A percentile compares a stretch with the other conserved stretches of the same genome.
phyloP scores from a whole-genome alignment of 2,329 filamentous ascomycete genomes.

The Hypomyces rosellus region DNA sequence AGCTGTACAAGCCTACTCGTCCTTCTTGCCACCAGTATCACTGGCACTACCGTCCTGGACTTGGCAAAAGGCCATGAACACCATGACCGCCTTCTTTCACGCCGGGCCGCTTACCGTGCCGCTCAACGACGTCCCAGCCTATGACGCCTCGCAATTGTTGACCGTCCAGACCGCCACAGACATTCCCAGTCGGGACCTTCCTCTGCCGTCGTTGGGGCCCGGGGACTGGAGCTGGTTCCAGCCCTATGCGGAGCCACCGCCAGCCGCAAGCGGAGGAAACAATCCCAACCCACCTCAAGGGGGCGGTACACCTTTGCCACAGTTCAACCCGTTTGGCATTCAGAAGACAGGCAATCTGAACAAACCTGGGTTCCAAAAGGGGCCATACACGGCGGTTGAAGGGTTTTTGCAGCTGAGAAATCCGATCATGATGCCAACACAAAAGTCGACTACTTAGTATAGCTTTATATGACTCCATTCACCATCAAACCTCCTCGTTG shows the following conservation, averaged over 20 bases:
- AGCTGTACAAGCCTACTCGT: slow-evolving; percentile 28
- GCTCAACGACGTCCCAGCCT: slow-evolving; percentile 6
- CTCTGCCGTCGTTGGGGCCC: background rate
- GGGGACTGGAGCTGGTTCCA: slow-evolving; percentile 10
- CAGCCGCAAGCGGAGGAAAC: background rate
- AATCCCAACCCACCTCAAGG: background rate
- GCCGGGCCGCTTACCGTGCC: slow-evolving; percentile 25
- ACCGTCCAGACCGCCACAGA: slow-evolving; percentile 2
- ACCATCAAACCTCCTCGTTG: too few species aligned
- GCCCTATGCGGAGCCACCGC: background rate
- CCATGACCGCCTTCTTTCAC: slow-evolving; percentile 36
- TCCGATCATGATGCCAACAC: slow-evolving; percentile 6
- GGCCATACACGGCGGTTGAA: slow-evolving; percentile 5
- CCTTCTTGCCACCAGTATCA: slow-evolving; percentile 24
- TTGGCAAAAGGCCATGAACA: slow-evolving; percentile 28
- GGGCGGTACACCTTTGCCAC: background rate
- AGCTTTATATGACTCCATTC: too few species aligned
- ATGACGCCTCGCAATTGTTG: background rate
- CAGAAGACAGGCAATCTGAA: slow-evolving; percentile 5
- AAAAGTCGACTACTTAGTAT: background rate
- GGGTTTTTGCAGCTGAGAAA: slow-evolving; percentile 8
- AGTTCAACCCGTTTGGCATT: slow-evolving; percentile 8
- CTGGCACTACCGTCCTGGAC: slow-evolving; percentile 31
- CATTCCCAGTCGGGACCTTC: background rate
- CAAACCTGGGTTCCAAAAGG: slow-evolving; percentile 7